Conservation (phyloP, 345 rosid genomes). For the Pseudoturritis turrita region DNA sequence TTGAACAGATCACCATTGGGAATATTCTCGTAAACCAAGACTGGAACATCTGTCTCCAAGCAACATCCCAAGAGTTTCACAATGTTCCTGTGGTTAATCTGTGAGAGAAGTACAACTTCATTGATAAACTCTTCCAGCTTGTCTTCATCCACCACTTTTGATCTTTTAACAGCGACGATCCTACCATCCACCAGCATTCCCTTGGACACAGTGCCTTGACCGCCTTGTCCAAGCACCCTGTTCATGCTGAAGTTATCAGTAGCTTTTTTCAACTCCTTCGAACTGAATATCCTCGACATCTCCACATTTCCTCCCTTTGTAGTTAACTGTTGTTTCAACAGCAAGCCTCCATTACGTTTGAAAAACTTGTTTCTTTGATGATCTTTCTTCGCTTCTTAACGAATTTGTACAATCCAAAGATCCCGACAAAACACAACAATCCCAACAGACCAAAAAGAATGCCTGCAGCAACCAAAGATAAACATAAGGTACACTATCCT, state of each 20-base stretch:
- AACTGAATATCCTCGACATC: conserved; percentile 10
- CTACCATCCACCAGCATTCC: conserved; percentile 38
- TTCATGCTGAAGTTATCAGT: conserved; percentile 2
- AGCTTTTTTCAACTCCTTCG: conserved; percentile 13
- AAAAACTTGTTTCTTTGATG: background rate
- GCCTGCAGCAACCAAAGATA: background rate
- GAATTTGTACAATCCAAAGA: background rate
- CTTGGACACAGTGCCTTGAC: conserved; percentile 34
- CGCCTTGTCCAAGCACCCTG: conserved; percentile 38
- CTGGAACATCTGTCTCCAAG: conserved; percentile 18
- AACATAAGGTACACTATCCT: background rate
- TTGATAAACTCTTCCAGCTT: conserved; percentile 40
- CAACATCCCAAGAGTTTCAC: conserved; percentile 42
- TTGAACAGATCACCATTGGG: conserved; percentile 37
- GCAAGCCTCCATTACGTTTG: conserved; percentile 29
- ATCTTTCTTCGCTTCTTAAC: conserved; percentile 1
- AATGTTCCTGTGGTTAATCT: conserved; percentile 34
- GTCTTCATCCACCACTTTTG: conserved; percentile 4
- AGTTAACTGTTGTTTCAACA: conserved; percentile 30
- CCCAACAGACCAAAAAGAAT: conserved; percentile 11
- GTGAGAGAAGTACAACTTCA: conserved; percentile 37
- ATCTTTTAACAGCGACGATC: conserved; percentile 30
- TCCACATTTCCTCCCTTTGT: conserved; percentile 1
- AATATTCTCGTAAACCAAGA: conserved; percentile 33
- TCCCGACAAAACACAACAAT: background rate